Evolutionary conservation across 345 rosid species (phyloP).

Genomic region (Eucalyptus tenuipes): DNA sequence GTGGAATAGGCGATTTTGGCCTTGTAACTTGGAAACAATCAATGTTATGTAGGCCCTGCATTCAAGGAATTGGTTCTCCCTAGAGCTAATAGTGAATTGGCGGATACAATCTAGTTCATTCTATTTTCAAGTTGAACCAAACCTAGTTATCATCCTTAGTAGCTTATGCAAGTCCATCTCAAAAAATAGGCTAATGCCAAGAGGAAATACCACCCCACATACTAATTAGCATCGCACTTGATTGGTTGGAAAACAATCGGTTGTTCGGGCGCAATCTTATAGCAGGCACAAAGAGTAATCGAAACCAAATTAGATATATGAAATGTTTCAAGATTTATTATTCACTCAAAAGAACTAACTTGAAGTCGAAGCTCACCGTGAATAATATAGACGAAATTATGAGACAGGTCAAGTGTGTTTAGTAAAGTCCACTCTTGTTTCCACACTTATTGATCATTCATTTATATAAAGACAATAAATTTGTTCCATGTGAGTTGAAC

Average conservation of each 20-base stretch:
- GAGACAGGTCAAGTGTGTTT: neutral
- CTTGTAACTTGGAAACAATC: neutral
- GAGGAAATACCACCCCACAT: neutral
- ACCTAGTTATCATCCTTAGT: neutral
- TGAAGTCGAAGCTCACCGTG: neutral
- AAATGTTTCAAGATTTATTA: neutral
- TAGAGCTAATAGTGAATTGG: neutral
- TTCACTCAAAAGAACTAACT: neutral
- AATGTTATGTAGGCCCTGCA: neutral
- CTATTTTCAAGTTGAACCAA: neutral
- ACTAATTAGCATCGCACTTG: neutral
- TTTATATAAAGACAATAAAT: no score
- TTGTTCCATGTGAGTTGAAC: accelerated
- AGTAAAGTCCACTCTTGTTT: neutral
- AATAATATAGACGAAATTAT: neutral
- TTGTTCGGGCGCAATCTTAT: no score
- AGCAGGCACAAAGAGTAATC: neutral
- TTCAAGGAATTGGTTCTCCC: neutral
- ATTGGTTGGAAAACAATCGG: neutral
- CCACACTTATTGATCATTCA: neutral
- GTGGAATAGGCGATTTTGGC: neutral
- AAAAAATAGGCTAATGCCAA: neutral
- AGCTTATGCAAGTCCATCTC: neutral
- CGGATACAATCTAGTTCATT: neutral
- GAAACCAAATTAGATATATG: neutral